A percentile compares a stretch with the other conserved stretches of the same genome.
These are phyloP conservation scores for Agaricus sinodeliciosus DNA, from an alignment of 768 basidiomycete species.

Conservation along the genomic window DNA sequence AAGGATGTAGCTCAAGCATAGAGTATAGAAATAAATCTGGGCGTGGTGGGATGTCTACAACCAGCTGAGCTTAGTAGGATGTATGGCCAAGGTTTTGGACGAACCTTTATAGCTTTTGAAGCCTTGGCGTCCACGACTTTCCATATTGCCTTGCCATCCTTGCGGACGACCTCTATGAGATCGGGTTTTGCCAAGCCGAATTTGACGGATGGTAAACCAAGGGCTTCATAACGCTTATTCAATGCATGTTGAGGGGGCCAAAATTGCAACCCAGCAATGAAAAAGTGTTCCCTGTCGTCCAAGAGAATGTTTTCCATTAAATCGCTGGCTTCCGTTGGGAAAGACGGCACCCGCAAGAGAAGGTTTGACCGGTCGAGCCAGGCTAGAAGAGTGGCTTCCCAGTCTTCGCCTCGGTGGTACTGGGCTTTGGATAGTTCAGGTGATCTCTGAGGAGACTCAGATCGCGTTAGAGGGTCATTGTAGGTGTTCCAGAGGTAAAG, in stretches of 20 bases:
- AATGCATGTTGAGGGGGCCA: constrained; percentile 32
- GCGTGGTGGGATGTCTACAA: constrained; percentile 42
- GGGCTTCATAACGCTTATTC: constrained; percentile 24
- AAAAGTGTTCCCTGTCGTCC: constrained; percentile 39
- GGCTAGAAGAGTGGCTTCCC: constrained; percentile 35
- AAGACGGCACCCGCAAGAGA: constrained; percentile 33
- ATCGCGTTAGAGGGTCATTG: constrained; percentile 12
- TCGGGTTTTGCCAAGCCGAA: constrained; percentile 46
- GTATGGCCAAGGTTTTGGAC: constrained; percentile 1
- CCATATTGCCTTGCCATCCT: constrained; percentile 29
- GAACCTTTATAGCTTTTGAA: constrained; percentile 39
- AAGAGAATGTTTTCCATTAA: constrained; percentile 35
- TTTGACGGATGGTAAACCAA: constrained; percentile 24
- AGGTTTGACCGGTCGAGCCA: constrained; percentile 35
- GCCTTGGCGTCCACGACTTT: constrained; percentile 46
- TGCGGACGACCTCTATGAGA: constrained; percentile 36
- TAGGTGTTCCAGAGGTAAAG: constrained; percentile 40
- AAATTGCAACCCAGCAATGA: constrained; percentile 36
- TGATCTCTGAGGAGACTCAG: not conserved
- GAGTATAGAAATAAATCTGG: constrained; percentile 45
- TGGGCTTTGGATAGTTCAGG: constrained; percentile 30
- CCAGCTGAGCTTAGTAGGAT: not conserved
- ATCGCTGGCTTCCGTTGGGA: constrained; percentile 24
- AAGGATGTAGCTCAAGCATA: constrained; percentile 36
- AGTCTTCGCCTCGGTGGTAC: constrained; percentile 36